phyloP scores from a whole-genome alignment of 2,329 filamentous ascomycete species.

The Delphinella strobiligena region DNA sequence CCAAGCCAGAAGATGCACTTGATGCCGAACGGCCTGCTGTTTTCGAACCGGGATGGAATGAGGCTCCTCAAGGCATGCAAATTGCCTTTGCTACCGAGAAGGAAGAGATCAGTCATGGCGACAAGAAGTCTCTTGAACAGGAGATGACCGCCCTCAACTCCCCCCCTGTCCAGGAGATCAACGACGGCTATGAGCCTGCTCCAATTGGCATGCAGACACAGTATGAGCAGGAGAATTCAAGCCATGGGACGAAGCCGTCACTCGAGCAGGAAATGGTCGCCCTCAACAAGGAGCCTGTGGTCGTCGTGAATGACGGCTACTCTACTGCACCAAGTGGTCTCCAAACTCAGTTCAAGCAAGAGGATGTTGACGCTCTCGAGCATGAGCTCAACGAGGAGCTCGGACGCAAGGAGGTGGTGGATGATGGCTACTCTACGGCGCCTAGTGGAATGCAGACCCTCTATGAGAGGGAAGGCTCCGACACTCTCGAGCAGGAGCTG shows the following conservation, averaged over 20 bases:
- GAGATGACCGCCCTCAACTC: conserved; percentile 8
- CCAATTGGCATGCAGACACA: conserved; percentile 39
- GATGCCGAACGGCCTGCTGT: conserved; percentile 3
- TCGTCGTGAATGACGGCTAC: conserved; percentile 3
- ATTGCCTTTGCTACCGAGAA: conserved; percentile 5
- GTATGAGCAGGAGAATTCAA: conserved; percentile 30
- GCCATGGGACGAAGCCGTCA: neutral
- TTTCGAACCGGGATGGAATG: conserved; percentile 5
- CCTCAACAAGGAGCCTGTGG: neutral
- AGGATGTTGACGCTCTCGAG: conserved; percentile 4
- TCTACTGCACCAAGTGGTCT: conserved; percentile 9
- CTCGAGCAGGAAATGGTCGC: conserved; percentile 10
- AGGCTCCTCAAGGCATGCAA: conserved; percentile 2
- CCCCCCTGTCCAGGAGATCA: neutral
- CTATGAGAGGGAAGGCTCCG: conserved; percentile 6
- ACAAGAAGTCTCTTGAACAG: conserved; percentile 10
- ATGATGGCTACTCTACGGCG: conserved; percentile 2
- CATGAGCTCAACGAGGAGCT: conserved; percentile 6
- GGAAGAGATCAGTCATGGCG: conserved; percentile 1
- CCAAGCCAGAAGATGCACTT: neutral
- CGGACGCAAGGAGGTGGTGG: neutral
- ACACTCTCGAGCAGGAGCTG: conserved; percentile 7
- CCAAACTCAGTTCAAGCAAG: conserved; percentile 9
- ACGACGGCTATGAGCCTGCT: conserved; percentile 5
- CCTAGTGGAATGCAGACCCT: conserved; percentile 8